These are phyloP conservation scores for Botryotinia narcissicola DNA, from an alignment of 2,329 filamentous ascomycete genomes.

Conservation along the genomic window DNA sequence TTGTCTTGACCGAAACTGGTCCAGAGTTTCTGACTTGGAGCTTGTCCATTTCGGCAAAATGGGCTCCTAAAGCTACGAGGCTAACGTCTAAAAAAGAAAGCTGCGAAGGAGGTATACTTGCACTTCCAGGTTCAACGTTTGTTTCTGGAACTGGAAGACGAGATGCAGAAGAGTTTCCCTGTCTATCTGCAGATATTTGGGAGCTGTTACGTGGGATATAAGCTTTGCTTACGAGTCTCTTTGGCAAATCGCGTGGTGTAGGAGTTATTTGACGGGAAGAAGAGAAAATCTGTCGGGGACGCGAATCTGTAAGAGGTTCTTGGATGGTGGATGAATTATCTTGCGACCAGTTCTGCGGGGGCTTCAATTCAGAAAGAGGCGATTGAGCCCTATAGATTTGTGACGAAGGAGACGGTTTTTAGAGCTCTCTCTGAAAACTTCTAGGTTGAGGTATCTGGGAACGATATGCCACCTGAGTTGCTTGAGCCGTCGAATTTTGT, in stretches of 20 bases:
- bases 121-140: neutral
- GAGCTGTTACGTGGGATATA: neutral
- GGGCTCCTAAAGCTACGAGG: slow-evolving; percentile 17
- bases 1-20: slow-evolving; percentile 27
- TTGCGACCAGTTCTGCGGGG: neutral
- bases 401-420: neutral
- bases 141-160: slow-evolving; percentile 1
- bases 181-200: neutral
- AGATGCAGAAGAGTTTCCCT: neutral
- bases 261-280: neutral
- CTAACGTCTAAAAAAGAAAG: slow-evolving; percentile 19
- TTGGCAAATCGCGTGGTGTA: neutral
- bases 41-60: slow-evolving; percentile 22
- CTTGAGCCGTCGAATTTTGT: neutral
- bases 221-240: neutral
- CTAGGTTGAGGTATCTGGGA: neutral
- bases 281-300: neutral
- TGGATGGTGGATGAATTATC: neutral
- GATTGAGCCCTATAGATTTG: neutral
- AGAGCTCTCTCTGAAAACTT: neutral
- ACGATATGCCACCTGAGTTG: neutral
- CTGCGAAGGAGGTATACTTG: neutral
- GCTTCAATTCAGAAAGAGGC: neutral
- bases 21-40: slow-evolving; percentile 25
- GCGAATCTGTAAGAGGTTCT: neutral